Conservation (phyloP, 164 flowering plant genomes). For the Piper betle region DNA sequence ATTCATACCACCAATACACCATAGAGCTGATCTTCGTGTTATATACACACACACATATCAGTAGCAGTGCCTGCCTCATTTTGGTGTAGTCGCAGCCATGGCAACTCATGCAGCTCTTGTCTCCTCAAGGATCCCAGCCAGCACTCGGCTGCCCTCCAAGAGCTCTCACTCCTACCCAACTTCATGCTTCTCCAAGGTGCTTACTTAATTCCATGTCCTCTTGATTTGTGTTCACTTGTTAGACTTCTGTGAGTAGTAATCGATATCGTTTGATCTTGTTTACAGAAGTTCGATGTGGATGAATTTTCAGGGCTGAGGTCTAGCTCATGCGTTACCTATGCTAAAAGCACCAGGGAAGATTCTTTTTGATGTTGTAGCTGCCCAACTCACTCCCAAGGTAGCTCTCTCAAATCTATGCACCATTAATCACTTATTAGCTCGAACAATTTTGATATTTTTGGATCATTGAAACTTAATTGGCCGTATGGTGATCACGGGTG, state of each 20-base stretch:
- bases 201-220: neutral
- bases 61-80: neutral
- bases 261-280: neutral
- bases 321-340: slow-evolving; percentile 31
- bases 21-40: neutral
- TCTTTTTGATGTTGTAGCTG: slow-evolving; percentile 66
- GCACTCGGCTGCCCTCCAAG: slow-evolving; percentile 50
- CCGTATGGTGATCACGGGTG: slow-evolving; percentile 14
- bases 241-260: neutral
- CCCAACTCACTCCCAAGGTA: slow-evolving; percentile 71
- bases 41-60: neutral
- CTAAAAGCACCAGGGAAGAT: slow-evolving; percentile 35
- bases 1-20: neutral
- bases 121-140: slow-evolving; percentile 68
- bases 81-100: slow-evolving; percentile 68
- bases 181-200: slow-evolving; percentile 64
- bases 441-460: neutral
- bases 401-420: neutral
- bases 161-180: slow-evolving; percentile 37
- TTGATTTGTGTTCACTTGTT: neutral
- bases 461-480: neutral
- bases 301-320: slow-evolving; percentile 75
- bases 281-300: slow-evolving; percentile 55
- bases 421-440: neutral
- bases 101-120: slow-evolving; percentile 89